Conservation (phyloP, 2,329 filamentous ascomycete genomes). For the Monosporascus sp. region DNA sequence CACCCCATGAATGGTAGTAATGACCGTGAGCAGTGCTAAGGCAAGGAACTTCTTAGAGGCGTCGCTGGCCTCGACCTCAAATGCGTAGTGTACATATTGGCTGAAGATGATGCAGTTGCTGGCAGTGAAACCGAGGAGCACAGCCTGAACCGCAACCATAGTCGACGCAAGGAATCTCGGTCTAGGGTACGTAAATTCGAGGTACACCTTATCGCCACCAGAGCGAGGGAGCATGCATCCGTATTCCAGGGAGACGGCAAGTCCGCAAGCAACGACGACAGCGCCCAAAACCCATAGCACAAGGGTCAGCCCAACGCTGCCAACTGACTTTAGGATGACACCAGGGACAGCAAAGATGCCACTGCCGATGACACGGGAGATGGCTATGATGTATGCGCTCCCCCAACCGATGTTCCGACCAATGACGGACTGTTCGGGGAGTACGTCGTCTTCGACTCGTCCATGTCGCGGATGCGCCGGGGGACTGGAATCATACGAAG, state of each 20-base stretch:
- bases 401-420: slow-evolving; percentile 58
- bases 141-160: slow-evolving; percentile 56
- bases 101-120: slow-evolving; percentile 67
- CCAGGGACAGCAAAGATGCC: slow-evolving; percentile 70
- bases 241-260: slow-evolving; percentile 60
- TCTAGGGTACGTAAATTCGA: slow-evolving; percentile 61
- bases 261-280: slow-evolving; percentile 53
- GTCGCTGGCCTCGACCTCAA: slow-evolving; percentile 45
- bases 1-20: slow-evolving; percentile 55
- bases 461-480: slow-evolving; percentile 8
- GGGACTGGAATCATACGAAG: too few relatives aligned
- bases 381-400: slow-evolving; percentile 61
- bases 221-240: slow-evolving; percentile 66
- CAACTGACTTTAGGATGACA: slow-evolving; percentile 59
- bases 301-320: slow-evolving; percentile 59
- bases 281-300: slow-evolving; percentile 59
- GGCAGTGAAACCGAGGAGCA: slow-evolving; percentile 61
- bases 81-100: slow-evolving; percentile 57
- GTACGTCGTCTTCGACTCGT: slow-evolving; percentile 50
- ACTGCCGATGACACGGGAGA: slow-evolving; percentile 63
- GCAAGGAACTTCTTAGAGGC: slow-evolving; percentile 50
- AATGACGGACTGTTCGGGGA: slow-evolving; percentile 52
- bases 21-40: slow-evolving; percentile 46
- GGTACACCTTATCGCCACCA: slow-evolving; percentile 64
- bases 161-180: slow-evolving; percentile 61